Evolutionary conservation across 768 basidiomycete genomes (phyloP), one percentile per base, ranked within the genome.

Genomic region (Filobasidium wieringae): DNA sequence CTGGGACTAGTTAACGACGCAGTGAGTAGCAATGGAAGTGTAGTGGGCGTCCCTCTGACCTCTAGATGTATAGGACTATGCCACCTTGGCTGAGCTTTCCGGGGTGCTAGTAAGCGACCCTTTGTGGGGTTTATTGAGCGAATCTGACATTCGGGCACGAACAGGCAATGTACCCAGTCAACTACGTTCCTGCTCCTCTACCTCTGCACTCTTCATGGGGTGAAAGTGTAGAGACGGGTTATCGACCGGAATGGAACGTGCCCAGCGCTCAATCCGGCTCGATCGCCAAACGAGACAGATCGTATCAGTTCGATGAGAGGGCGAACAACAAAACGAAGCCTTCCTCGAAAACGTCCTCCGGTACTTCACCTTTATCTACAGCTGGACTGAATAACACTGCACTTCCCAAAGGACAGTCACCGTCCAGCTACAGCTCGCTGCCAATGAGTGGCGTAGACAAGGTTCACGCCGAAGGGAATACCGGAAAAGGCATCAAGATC

Each of bases 401-500:
- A 9, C 22, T 40, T 2, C 53, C 43, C 32, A 43, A 45, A 7
- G 55, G 14, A n/a, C 37, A 51, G 32, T 34, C 34, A 11, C 45
- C 52, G 31, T 36, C 54, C 15, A 47, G 51, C 17, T 58, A 53
- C 36, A 58, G 56, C 30, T 22, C 74, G 72, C 39, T 78, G 76
- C 14, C 69, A 47, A 62, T 81, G 51, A 82, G 80, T 29, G 82
- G 82, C 19, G 84, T 84, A 1, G 80, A 84, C 64, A 80, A 79
- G 59, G 76, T 84, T 19, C 84, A 86, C 66, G 81, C 81, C 5
- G 65, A 78, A 60, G 84, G 83, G 0, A 77, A 82, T 64, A 76
- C 77, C 27, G 85, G 86, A 12, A 78, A 78, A 37, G 84, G 84
- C 1, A 75, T 85, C 68, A 84, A 83, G 64, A 78, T 87, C 55